Evolutionary conservation across 2,329 filamentous ascomycete species (phyloP), one percentile per base, ranked within the genome.

Genomic region (Aspergillus piperis): DNA sequence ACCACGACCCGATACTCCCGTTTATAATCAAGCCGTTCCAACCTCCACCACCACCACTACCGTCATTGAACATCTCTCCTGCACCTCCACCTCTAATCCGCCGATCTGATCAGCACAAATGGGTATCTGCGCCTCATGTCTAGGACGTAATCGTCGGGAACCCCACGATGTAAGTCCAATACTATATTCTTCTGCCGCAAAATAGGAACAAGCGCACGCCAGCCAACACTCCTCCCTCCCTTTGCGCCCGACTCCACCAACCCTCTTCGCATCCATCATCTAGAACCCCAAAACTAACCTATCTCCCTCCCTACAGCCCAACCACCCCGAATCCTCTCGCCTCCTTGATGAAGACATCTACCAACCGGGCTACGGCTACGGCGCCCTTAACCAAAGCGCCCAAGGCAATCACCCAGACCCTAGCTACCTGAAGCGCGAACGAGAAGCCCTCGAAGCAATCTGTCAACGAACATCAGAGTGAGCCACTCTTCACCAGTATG

Each of bases 391-490:
- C 50, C 69, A 76, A 21, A 65, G 69, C 17, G 72, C 74, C 15
- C 75, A 77, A 41, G 64, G 66, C 25, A 73, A 72, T 57, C 74
- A 78, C 30, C 73, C 76, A 3, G 78, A 81, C 66, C 71, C 77
- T 5, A 77, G 79, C 63, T 74, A 75, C 58, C 62, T 77, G 61
- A 77, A 75, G 62, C 76, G 77, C 38, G 78, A 81, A 63, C 69
- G 77, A 44, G 78, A 81, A 65, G 78, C 77, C 7, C 66, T 80
- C 42, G 78, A 80, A 62, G 75, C 77, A 4, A 81, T 81, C 62
- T 80, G 78, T 65, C 78, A 80, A 64, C 71, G 75, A 51, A 75
- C 78, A 56, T 81, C 78, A n/a, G 78, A 81, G 78, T 81, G 62
- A 71, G 75, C 69, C 44, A 39, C 27, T 19, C 17, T 10, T 8